Evolutionary conservation across 352 stramenopile species (phyloP), one percentile per base, ranked within the genome.

Genomic region (Globisporangium spinosum): DNA sequence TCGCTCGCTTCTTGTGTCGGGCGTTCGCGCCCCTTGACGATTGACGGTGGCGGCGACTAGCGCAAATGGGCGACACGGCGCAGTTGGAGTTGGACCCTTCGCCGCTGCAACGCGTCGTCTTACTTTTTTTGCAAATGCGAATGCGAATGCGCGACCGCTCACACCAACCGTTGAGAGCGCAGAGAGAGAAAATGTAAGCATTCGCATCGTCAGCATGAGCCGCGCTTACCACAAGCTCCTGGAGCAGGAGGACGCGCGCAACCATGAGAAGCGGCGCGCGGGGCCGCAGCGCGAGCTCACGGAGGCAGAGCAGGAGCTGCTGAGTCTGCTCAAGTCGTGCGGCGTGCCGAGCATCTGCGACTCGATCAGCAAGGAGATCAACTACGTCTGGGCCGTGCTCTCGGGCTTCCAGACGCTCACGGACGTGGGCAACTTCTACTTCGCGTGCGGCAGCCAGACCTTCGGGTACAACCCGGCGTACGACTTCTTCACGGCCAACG

Each of bases 371-470:
- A 76, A 78, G n/a, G 85, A 91, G 71, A 92, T 94, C 63, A 84
- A 88, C 68, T 90, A 90, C 64, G 82, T 77, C 27, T 92, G 83
- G 85, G 82, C 83, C 17, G 83, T 89, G 20, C 74, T 76, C 9
- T 90, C 83, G 7, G 83, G 82, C 20, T 92, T 91, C 71, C 77
- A 80, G 70, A 91, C 83, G 32, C 75, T 94, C 27, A 71, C 78
- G 12, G 82, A 77, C 62, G 80, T 90, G 34, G 83, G 77, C 67
- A 75, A 91, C 65, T 94, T 90, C 69, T 94, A 92, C 76, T 90
- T 90, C 47, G 84, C 85, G 25, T 91, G 85, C 59, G 85, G 77
- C 10, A 71, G 77, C 20, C 77, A 83, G 45, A 73, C 78, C 13
- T 90, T 93, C 53, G 79, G 81, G 35, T 90, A 89, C 70, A 89